Percentiles rank a stretch among this genome's conserved stretches.
Conservation (phyloP, 2,329 filamentous ascomycete genomes). For the Huntiella bhutanensis region DNA sequence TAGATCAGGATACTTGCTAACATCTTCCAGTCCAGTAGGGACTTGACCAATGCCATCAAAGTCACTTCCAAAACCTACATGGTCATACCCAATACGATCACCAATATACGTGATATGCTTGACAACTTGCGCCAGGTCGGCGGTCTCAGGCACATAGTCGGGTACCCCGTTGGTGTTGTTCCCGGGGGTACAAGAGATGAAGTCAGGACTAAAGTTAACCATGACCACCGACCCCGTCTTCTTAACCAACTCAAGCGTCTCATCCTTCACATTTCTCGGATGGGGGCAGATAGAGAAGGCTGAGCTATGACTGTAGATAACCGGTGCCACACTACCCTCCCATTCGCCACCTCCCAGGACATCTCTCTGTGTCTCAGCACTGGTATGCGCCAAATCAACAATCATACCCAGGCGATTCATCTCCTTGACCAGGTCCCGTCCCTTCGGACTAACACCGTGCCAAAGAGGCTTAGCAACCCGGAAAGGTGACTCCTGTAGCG, state of each 20-base stretch:
- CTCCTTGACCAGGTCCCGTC: constrained; percentile 53
- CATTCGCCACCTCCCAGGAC: constrained; percentile 49
- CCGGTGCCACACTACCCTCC: constrained; percentile 56
- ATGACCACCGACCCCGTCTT: constrained; percentile 60
- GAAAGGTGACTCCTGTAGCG: constrained; percentile 38
- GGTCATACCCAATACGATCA: constrained; percentile 61
- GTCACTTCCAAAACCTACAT: constrained; percentile 78
- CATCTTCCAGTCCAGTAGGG: constrained; percentile 64
- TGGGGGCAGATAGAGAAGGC: constrained; percentile 68
- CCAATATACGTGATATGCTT: constrained; percentile 72
- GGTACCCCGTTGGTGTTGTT: constrained; percentile 46
- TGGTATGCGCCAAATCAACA: constrained; percentile 67
- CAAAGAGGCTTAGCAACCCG: constrained; percentile 38
- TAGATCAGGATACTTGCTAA: constrained; percentile 63
- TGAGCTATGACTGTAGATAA: constrained; percentile 81
- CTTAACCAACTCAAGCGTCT: constrained; percentile 61
- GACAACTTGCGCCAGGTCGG: constrained; percentile 59
- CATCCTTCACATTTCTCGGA: constrained; percentile 75
- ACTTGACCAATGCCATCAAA: constrained; percentile 58
- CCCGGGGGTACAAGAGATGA: constrained; percentile 53
- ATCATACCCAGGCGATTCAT: constrained; percentile 94
- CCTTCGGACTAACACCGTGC: constrained; percentile 53
- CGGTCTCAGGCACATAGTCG: constrained; percentile 44
- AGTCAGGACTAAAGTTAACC: constrained; percentile 74
- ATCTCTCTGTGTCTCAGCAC: constrained; percentile 68